Evolutionary conservation across 805 yeast genomes (phyloP), one percentile per base, ranked within the genome.

Genomic region (Pichia pseudocactophila): DNA sequence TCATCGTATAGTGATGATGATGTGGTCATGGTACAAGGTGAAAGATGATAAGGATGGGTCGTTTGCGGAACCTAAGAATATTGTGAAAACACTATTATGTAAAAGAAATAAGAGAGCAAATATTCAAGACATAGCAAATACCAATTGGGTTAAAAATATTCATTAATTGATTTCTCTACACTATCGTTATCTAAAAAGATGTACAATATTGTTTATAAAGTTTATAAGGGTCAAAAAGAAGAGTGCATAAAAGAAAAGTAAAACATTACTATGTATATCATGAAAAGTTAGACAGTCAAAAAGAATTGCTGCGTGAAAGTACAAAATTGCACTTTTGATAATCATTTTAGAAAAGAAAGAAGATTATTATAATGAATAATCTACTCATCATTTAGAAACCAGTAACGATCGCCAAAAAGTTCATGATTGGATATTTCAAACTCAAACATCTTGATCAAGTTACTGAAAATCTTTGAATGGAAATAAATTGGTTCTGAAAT

Each of bases 1-100:
- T 0, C 96, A 90, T 60, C 68, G 97, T 43, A 92, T 90, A 27
- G 97, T 97, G 5, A 75, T 90, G 56, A 79, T 86, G 30, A 92
- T 85, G 47, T 92, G 98, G 98, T 73, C 71, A 30, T 90, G 97
- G 97, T 70, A 62, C 48, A 59, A 61, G 18, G 61, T 75, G 50
- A 62, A 66, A 42, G 69, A 69, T 1, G 54, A 49, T 11, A 34
- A 34, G 4, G 37, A 40, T 20, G 27, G n/a, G 13, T 52, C 52
- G 4, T 56, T 48, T 42, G 50, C 50, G 1, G 64, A 60, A 3
- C 78, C 78, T 1, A 78, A 68, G 48, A 54, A 50, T 13, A 56
- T 79, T 13, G 84, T 79, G n/a, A 69, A 68, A 34, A 58, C 60
- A 9, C 61, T 78, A 41, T 58, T 79, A 19, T 63, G 69, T 31